These are phyloP conservation scores for Chrysanthemum seticuspe DNA, from an alignment of 129 eudicot species.

Conservation along the genomic window DNA sequence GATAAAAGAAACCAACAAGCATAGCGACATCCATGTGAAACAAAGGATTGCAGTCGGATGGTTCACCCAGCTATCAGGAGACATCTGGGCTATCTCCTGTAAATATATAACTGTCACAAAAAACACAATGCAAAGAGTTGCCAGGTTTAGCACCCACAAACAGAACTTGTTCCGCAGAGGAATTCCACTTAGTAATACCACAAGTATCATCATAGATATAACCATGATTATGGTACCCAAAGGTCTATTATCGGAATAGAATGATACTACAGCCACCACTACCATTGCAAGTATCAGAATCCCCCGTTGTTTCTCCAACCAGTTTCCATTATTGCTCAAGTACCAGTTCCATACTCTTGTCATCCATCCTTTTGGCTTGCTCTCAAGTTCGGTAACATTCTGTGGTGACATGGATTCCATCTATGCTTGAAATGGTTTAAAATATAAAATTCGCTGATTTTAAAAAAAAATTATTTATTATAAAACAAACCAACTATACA, in stretches of 20 bases:
- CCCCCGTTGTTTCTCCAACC: slow-evolving; percentile 40
- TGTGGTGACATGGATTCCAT: background rate
- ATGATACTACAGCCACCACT: slow-evolving; percentile 14
- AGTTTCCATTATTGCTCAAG: slow-evolving; percentile 13
- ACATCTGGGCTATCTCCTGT: slow-evolving; percentile 19
- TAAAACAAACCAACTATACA: background rate
- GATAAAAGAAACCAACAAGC: slow-evolving; percentile 15
- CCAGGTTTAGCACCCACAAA: slow-evolving; percentile 33
- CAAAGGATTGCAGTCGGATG: background rate
- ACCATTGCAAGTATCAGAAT: slow-evolving; percentile 15
- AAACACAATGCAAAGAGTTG: slow-evolving; percentile 19
- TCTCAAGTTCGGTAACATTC: background rate
- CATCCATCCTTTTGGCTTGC: background rate
- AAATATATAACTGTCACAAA: slow-evolving; percentile 14
- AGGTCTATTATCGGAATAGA: background rate
- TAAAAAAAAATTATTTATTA: background rate
- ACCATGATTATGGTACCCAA: slow-evolving; percentile 26
- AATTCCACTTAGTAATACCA: slow-evolving; percentile 34
- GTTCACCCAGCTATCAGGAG: slow-evolving; percentile 28
- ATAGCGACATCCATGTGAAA: background rate
- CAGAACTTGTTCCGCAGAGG: slow-evolving; percentile 27
- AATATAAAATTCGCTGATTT: background rate
- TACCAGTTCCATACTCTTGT: slow-evolving; percentile 25
- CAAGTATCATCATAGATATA: slow-evolving; percentile 20
- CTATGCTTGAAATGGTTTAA: background rate